Evolutionary conservation across 2,329 filamentous ascomycete genomes (phyloP).

Genomic region (Aspergillus flavus): DNA sequence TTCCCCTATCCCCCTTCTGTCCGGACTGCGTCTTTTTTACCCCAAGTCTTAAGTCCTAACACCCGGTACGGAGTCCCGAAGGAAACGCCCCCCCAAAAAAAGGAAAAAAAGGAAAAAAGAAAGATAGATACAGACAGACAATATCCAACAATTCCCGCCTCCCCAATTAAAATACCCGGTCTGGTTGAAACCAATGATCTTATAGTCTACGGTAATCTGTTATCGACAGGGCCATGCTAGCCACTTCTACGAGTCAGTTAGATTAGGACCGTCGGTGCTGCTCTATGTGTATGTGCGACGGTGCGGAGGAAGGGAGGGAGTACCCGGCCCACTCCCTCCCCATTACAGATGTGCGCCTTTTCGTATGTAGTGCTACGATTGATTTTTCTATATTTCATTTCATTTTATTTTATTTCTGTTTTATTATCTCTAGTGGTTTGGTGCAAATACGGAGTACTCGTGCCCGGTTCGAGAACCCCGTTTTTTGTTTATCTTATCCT

Average conservation of each 20-base stretch:
- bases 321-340: not conserved
- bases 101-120: not conserved
- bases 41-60: no score
- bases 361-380: not conserved
- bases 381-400: not conserved
- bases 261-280: slow-evolving; percentile 13
- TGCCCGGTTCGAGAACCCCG: not conserved
- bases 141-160: not conserved
- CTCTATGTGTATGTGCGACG: slow-evolving; percentile 8
- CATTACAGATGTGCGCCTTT: not conserved
- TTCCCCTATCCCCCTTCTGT: not conserved
- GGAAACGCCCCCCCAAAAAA: no score
- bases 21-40: not conserved
- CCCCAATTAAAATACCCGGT: not conserved
- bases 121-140: not conserved
- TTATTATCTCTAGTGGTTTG: not conserved
- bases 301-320: not conserved
- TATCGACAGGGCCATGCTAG: not conserved
- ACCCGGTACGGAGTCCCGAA: no score
- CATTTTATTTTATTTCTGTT: not conserved
- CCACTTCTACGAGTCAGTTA: slow-evolving; percentile 11
- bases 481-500: not conserved
- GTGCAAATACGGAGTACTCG: not conserved
- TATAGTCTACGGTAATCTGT: not conserved
- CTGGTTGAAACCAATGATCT: not conserved